A percentile compares a stretch with the other conserved stretches of the same genome.
phyloP scores from a whole-genome alignment of 768 basidiomycete genomes.

The Suillus hirtellus region DNA sequence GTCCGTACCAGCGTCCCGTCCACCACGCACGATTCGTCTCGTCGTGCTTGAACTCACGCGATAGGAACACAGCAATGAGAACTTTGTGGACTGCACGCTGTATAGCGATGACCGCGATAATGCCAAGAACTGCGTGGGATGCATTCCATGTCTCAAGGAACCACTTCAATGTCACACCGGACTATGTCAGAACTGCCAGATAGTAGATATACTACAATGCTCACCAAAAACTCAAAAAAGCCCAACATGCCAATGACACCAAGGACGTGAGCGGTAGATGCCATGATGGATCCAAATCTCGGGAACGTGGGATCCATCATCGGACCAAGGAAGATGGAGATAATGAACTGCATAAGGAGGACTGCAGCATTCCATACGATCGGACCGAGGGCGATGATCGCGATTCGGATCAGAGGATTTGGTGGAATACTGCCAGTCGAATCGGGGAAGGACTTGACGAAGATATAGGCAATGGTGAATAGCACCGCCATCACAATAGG shows the following conservation, averaged over 20 bases:
- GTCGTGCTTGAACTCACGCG: slow-evolving; percentile 99
- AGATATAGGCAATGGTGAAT: slow-evolving; percentile 89
- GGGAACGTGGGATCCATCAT: slow-evolving; percentile 83
- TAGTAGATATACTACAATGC: slow-evolving; percentile 28
- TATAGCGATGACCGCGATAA: slow-evolving; percentile 88
- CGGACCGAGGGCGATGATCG: slow-evolving; percentile 90
- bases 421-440: slow-evolving; percentile 64
- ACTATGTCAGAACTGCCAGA: slow-evolving; percentile 16
- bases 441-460: slow-evolving; percentile 84
- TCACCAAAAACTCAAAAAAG: slow-evolving; percentile 94
- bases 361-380: slow-evolving; percentile 94
- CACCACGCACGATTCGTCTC: slow-evolving; percentile 99
- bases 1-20: slow-evolving; percentile 97
- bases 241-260: slow-evolving; percentile 86
- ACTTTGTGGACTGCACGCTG: slow-evolving; percentile 94
- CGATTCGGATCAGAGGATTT: slow-evolving; percentile 88
- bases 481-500: slow-evolving; percentile 83
- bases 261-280: slow-evolving; percentile 81
- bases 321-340: slow-evolving; percentile 91
- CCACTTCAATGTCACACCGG: slow-evolving; percentile 57
- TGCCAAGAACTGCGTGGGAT: slow-evolving; percentile 90
- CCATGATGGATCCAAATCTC: slow-evolving; percentile 90
- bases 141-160: slow-evolving; percentile 91
- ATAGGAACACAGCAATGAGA: slow-evolving; percentile 89
- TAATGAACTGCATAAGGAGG: slow-evolving; percentile 82